These are phyloP conservation scores for Gyrodon lividus DNA, from an alignment of 768 basidiomycete species.

Conservation along the genomic window DNA sequence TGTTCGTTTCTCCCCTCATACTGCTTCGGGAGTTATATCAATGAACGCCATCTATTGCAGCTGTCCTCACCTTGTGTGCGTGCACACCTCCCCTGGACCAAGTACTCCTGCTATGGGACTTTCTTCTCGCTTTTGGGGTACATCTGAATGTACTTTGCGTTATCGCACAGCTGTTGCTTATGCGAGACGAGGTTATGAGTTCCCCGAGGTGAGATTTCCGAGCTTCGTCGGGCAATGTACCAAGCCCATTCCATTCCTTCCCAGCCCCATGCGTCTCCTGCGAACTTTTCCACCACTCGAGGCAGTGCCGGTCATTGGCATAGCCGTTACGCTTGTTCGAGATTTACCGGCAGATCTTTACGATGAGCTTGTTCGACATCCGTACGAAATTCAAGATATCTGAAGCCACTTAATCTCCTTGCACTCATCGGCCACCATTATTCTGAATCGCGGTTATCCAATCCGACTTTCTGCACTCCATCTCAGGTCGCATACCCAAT, in stretches of 20 bases:
- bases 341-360: slow-evolving; percentile 87
- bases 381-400: slow-evolving; percentile 52
- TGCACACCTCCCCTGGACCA: slow-evolving; percentile 96
- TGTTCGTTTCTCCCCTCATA: slow-evolving; percentile 50
- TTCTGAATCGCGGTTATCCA: slow-evolving; percentile 12
- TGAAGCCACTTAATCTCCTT: slow-evolving; percentile 10
- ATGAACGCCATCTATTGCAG: slow-evolving; percentile 37
- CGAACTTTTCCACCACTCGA: slow-evolving; percentile 93
- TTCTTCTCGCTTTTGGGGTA: slow-evolving; percentile 92
- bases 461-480: slow-evolving; percentile 3
- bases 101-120: slow-evolving; percentile 96
- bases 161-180: slow-evolving; percentile 90
- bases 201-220: slow-evolving; percentile 68
- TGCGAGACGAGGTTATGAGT: slow-evolving; percentile 86
- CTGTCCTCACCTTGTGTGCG: slow-evolving; percentile 92
- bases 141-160: slow-evolving; percentile 97
- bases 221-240: background rate
- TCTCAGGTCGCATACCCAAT: slow-evolving; percentile 26
- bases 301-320: slow-evolving; percentile 82
- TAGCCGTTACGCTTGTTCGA: slow-evolving; percentile 91
- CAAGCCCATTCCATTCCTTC: slow-evolving; percentile 1
- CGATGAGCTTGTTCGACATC: slow-evolving; percentile 86
- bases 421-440: background rate
- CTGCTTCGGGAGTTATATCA: background rate
- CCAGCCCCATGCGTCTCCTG: slow-evolving; percentile 90